phyloP scores from a whole-genome alignment of 2,329 filamentous ascomycete species.

The Fusarium chuoi region DNA sequence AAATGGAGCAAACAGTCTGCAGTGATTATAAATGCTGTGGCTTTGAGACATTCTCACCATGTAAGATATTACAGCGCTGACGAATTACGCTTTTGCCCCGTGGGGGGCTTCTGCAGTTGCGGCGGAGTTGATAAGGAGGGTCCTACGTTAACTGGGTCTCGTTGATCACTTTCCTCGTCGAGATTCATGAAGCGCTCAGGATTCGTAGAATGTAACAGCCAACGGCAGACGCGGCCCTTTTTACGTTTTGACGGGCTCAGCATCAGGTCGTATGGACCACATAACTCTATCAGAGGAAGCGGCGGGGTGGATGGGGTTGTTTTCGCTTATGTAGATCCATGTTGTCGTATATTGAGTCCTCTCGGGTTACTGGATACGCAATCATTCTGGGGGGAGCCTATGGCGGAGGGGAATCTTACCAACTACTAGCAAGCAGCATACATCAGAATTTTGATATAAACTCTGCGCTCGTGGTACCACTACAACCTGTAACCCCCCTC shows the following conservation, averaged over 20 bases:
- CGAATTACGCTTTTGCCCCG: neutral
- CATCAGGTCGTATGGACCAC: neutral
- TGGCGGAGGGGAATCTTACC: neutral
- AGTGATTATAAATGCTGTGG: neutral
- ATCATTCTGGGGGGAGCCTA: neutral
- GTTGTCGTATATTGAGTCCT: neutral
- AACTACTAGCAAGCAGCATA: neutral
- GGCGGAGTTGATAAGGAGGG: neutral
- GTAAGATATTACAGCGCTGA: neutral
- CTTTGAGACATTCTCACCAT: neutral
- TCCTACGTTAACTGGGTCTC: neutral
- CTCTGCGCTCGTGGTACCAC: neutral
- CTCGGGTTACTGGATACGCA: neutral
- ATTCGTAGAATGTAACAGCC: neutral
- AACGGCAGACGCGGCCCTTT: neutral
- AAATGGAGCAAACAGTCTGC: neutral
- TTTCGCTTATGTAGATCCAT: neutral
- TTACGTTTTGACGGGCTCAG: neutral
- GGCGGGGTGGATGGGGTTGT: neutral
- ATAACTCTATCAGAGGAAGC: neutral
- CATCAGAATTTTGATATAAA: neutral
- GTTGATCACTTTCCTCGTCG: neutral
- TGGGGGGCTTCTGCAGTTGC: neutral
- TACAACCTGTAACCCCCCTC: neutral
- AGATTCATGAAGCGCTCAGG: neutral